Conservation (phyloP, 768 basidiomycete species). For the Leccinum barrowsii region DNA sequence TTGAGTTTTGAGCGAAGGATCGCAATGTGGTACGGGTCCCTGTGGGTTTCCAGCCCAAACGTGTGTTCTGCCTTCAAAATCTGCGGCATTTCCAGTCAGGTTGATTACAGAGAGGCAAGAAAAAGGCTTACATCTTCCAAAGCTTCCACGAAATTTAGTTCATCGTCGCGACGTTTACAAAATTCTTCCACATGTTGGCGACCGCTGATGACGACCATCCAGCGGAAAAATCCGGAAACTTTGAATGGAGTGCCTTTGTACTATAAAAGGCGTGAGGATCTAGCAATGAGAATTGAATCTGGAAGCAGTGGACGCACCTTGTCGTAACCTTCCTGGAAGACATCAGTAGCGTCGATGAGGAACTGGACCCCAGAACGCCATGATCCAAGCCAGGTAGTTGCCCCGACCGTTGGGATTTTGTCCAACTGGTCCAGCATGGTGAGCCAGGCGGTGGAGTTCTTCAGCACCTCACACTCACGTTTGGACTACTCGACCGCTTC, state of each 20-base stretch:
- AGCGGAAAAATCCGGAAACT: slow-evolving; percentile 27
- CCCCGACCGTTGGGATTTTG: slow-evolving; percentile 32
- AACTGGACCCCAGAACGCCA: slow-evolving; percentile 23
- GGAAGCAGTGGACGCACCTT: slow-evolving; percentile 18
- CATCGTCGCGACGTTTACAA: slow-evolving; percentile 37
- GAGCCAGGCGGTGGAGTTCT: neutral
- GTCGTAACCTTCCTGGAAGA: slow-evolving; percentile 33
- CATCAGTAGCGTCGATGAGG: slow-evolving; percentile 14
- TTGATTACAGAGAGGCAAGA: neutral
- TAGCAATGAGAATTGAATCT: neutral
- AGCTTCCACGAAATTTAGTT: slow-evolving; percentile 34
- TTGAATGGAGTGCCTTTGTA: slow-evolving; percentile 31
- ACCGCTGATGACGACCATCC: slow-evolving; percentile 39
- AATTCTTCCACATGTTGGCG: slow-evolving; percentile 38
- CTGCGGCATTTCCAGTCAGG: slow-evolving; percentile 21
- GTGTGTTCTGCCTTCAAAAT: slow-evolving; percentile 36
- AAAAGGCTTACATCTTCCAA: neutral
- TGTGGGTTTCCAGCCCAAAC: slow-evolving; percentile 29
- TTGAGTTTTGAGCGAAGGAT: slow-evolving; percentile 33
- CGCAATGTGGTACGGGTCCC: slow-evolving; percentile 30
- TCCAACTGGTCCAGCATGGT: slow-evolving; percentile 15
- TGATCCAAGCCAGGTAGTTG: slow-evolving; percentile 25
- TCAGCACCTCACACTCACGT: neutral
- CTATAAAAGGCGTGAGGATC: slow-evolving; percentile 10
- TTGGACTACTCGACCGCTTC: neutral